These are phyloP conservation scores for Rubus parviflorus DNA, from an alignment of 306 rosid species.

Conservation along the genomic window DNA sequence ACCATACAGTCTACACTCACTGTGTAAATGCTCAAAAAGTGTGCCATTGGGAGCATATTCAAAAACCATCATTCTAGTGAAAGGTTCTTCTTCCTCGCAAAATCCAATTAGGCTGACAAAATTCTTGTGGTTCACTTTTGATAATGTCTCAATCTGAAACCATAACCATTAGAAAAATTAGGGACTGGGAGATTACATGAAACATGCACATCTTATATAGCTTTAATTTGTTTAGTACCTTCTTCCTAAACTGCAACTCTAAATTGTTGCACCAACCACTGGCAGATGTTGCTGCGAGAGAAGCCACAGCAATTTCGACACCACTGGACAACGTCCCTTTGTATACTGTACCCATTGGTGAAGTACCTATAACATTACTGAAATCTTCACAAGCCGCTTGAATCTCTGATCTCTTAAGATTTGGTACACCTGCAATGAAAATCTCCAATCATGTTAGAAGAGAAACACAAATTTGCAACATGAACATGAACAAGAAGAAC, in stretches of 20 bases:
- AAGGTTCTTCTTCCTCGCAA: conserved; percentile 88
- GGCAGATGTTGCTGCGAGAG: conserved; percentile 48
- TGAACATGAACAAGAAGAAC: conserved; percentile 14
- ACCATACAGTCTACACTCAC: conserved; percentile 45
- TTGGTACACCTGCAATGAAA: conserved; percentile 75
- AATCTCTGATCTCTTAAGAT: conserved; percentile 85
- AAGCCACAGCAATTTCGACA: conserved; percentile 88
- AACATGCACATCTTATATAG: conserved; percentile 7
- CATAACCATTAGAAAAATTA: conserved; percentile 27
- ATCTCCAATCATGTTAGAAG: conserved; percentile 26
- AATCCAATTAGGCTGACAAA: conserved; percentile 84
- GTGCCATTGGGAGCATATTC: conserved; percentile 97
- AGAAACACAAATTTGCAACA: not conserved
- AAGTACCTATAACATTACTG: conserved; percentile 80
- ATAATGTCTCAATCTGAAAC: conserved; percentile 69
- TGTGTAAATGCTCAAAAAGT: conserved; percentile 87
- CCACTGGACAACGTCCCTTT: conserved; percentile 97
- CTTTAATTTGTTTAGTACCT: conserved; percentile 49
- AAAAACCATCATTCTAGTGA: conserved; percentile 91
- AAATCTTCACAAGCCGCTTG: conserved; percentile 95
- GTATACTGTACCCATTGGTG: conserved; percentile 74
- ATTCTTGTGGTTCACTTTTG: conserved; percentile 94
- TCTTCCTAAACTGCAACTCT: conserved; percentile 77
- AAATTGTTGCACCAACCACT: conserved; percentile 64
- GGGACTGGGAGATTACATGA: conserved; percentile 16